Conservation (phyloP, 192 early-diverging fungal species). For the Coemansia sp. region DNA sequence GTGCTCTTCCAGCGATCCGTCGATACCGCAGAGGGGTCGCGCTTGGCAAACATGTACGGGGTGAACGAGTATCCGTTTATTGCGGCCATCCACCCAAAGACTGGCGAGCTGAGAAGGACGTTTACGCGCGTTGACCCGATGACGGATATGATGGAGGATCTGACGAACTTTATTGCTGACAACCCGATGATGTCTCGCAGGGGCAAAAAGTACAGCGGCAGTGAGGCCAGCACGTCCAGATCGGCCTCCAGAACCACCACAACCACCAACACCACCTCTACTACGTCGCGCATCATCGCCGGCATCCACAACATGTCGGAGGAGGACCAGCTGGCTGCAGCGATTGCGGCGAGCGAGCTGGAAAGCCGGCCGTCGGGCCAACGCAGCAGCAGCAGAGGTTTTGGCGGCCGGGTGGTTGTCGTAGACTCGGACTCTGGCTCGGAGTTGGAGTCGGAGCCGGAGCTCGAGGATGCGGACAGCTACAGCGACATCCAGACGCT, state of each 20-base stretch:
- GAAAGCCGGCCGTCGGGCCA: conserved; percentile 13
- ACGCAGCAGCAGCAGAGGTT: not conserved
- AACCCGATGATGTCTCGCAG: conserved; percentile 17
- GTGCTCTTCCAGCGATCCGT: conserved; percentile 77
- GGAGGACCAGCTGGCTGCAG: conserved; percentile 85
- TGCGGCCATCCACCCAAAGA: conserved; percentile 85
- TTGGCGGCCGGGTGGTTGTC: not conserved
- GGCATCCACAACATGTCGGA: conserved; percentile 75
- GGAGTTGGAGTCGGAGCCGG: conserved; percentile 17
- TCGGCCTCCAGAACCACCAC: conserved; percentile 3
- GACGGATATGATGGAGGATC: conserved; percentile 72
- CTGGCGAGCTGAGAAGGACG: conserved; percentile 78
- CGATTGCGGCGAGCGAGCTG: conserved; percentile 71
- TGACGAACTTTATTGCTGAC: conserved; percentile 58
- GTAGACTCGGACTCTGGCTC: conserved; percentile 18
- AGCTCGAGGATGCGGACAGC: conserved; percentile 30
- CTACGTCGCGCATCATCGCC: conserved; percentile 16
- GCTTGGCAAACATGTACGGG: conserved; percentile 74
- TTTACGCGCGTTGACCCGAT: conserved; percentile 63
- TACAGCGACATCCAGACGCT: conserved; percentile 48
- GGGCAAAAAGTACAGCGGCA: conserved; percentile 14
- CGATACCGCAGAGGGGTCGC: conserved; percentile 68
- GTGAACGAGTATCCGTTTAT: conserved; percentile 76
- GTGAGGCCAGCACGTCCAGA: conserved; percentile 9
- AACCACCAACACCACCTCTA: conserved; percentile 35